Evolutionary conservation across 768 basidiomycete species (phyloP).

Genomic region (Suillus weaverae): DNA sequence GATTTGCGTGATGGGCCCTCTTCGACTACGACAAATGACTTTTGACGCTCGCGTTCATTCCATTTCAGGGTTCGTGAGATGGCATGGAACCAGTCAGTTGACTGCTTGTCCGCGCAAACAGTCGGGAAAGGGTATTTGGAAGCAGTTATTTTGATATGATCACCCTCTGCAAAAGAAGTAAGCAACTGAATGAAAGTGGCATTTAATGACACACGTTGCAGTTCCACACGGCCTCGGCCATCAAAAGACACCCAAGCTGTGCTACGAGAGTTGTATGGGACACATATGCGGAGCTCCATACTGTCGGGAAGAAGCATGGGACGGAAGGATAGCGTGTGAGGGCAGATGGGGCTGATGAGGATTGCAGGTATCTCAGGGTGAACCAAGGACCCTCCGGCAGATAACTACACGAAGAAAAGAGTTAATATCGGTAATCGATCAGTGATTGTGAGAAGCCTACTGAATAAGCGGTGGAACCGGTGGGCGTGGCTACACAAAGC

Average conservation of each 20-base stretch:
- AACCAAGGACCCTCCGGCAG: conserved; percentile 95
- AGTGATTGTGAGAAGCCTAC: conserved; percentile 42
- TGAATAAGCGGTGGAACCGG: conserved; percentile 98
- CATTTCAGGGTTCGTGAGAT: conserved; percentile 97
- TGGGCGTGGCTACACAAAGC: conserved; percentile 91
- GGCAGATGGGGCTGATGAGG: conserved; percentile 96
- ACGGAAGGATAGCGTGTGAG: conserved; percentile 96
- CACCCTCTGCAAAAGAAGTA: conserved; percentile 70
- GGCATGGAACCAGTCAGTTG: conserved; percentile 97
- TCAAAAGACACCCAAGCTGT: conserved; percentile 99
- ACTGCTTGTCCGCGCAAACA: conserved; percentile 96
- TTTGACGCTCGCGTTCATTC: conserved; percentile 99
- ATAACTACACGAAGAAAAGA: conserved; percentile 49
- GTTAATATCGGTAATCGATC: conserved; percentile 8
- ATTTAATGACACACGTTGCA: conserved; percentile 70
- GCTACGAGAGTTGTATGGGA: conserved; percentile 97
- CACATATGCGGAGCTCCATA: conserved; percentile 97
- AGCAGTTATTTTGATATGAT: conserved; percentile 97
- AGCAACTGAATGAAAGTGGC: neutral
- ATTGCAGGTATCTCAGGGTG: conserved; percentile 98
- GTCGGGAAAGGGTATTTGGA: conserved; percentile 98
- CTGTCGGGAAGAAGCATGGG: conserved; percentile 98
- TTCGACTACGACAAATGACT: conserved; percentile 97
- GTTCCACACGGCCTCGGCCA: conserved; percentile 92
- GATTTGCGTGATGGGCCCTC: conserved; percentile 62